Evolutionary conservation across 208 protist species (phyloP).

Genomic region (Jaenimonas drosophilae): DNA sequence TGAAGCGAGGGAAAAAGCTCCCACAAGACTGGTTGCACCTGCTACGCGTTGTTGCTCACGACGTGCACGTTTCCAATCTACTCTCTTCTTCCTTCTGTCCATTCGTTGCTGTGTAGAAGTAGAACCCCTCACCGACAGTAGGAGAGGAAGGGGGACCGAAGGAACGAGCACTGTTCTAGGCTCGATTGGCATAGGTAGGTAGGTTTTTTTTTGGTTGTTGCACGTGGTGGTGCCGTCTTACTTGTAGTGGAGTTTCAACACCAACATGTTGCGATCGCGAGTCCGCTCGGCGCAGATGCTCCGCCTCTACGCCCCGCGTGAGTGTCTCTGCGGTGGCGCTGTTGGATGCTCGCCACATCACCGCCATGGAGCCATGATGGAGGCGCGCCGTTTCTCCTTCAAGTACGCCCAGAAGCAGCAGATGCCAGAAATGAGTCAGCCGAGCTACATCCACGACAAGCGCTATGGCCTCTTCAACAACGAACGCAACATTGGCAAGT

Average conservation of each 20-base stretch:
- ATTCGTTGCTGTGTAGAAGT: too few relatives aligned
- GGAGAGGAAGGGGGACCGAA: too few relatives aligned
- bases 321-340: background rate
- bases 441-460: constrained; percentile 80
- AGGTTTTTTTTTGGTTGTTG: background rate
- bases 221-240: background rate
- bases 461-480: constrained; percentile 78
- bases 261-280: background rate
- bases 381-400: constrained; percentile 70
- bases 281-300: background rate
- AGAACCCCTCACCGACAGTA: too few relatives aligned
- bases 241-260: background rate
- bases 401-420: constrained; percentile 78
- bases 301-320: too few relatives aligned
- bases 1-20: too few relatives aligned
- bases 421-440: constrained; percentile 73
- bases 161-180: too few relatives aligned
- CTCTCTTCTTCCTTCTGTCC: background rate
- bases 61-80: too few relatives aligned
- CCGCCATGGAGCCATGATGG: too few relatives aligned
- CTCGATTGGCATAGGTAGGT: background rate
- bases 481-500: constrained; percentile 57
- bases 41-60: too few relatives aligned
- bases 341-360: background rate
- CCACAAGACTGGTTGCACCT: too few relatives aligned